A percentile compares a stretch with the other conserved stretches of the same genome.
Conservation (phyloP, 805 yeast species). For the Maudiozyma serrabonitensis region DNA sequence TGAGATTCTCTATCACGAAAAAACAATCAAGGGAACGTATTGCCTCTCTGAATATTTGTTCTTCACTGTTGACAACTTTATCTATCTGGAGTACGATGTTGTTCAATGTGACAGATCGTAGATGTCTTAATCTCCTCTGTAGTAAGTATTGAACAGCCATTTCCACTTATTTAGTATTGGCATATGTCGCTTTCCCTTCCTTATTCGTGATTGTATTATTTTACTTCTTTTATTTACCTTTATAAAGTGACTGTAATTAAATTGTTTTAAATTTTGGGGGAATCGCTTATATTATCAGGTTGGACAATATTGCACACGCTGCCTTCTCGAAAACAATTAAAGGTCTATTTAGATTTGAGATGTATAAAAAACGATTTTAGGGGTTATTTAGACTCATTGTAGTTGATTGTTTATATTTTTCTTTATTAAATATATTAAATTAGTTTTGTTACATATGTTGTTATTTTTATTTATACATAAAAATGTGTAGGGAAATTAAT, state of each 20-base stretch:
- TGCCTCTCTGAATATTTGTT: background rate
- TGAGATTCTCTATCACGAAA: constrained; percentile 13
- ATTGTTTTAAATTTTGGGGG: too few species aligned
- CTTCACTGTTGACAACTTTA: background rate
- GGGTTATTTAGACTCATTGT: too few species aligned
- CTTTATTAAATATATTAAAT: background rate
- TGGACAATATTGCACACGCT: too few species aligned
- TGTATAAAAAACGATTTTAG: background rate
- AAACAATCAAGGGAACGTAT: constrained; percentile 15
- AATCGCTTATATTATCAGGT: too few species aligned
- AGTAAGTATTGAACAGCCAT: constrained; percentile 10
- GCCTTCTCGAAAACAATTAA: too few species aligned
- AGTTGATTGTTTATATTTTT: background rate
- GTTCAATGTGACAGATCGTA: constrained; percentile 16
- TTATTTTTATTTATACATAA: background rate
- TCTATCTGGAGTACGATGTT: constrained; percentile 10
- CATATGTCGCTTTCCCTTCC: background rate
- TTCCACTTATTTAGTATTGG: background rate
- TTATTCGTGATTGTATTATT: background rate
- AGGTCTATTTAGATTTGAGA: too few species aligned
- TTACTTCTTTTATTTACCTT: background rate
- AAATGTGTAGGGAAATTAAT: too few species aligned
- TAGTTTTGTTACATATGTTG: background rate
- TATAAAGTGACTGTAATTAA: too few species aligned
- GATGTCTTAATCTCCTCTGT: constrained; percentile 20